A percentile compares a stretch with the other conserved stretches of the same genome.
Conservation (phyloP, 495 filamentous ascomycete genomes). For the Alectoria sarmentosa region DNA sequence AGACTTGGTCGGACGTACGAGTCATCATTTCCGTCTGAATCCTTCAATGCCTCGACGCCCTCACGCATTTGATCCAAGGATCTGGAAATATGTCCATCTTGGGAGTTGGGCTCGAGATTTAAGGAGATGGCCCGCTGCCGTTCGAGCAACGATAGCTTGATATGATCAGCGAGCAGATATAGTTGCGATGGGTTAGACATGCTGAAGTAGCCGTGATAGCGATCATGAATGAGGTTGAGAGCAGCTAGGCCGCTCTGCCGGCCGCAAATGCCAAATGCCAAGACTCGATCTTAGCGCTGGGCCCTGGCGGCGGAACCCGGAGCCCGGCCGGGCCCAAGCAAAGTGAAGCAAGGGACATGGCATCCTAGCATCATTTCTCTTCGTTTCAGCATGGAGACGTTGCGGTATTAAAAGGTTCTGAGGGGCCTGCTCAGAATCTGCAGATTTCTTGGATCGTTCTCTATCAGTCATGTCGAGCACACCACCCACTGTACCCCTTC, state of each 20-base stretch:
- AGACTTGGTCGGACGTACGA: background rate
- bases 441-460: background rate
- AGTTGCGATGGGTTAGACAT: slow-evolving; percentile 54
- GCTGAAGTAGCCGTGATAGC: slow-evolving; percentile 15
- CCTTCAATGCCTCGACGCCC: slow-evolving; percentile 68
- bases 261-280: background rate
- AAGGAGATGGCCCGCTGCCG: slow-evolving; percentile 83
- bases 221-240: background rate
- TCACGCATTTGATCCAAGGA: slow-evolving; percentile 81
- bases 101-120: slow-evolving; percentile 74
- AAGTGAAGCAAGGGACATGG: background rate
- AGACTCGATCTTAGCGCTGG: slow-evolving; percentile 1
- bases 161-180: slow-evolving; percentile 49
- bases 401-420: background rate
- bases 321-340: background rate
- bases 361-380: background rate
- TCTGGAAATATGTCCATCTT: slow-evolving; percentile 83
- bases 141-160: slow-evolving; percentile 60
- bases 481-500: background rate
- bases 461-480: background rate
- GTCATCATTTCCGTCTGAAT: slow-evolving; percentile 56
- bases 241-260: background rate
- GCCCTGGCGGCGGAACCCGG: background rate
- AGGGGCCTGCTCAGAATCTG: background rate
- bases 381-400: background rate